A percentile compares a stretch with the other conserved stretches of the same genome.
Conservation (phyloP, 1,284 basidiomycete genomes). For the Rhizopogon hawkerae region DNA sequence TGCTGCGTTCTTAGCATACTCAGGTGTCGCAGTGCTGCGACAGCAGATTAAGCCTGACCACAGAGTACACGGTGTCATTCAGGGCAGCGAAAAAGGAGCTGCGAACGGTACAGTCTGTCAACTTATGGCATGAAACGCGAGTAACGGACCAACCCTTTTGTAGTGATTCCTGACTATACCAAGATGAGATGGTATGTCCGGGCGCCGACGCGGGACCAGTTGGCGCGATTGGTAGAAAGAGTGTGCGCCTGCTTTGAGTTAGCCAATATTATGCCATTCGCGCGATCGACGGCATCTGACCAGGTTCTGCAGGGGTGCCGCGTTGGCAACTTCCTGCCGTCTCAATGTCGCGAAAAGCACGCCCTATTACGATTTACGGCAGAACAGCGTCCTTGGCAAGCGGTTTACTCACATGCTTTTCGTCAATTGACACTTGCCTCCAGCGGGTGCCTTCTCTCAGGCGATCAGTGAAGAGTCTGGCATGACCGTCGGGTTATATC, state of each 20-base stretch:
- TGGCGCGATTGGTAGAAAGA: constrained; percentile 41
- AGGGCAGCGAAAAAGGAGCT: constrained; percentile 47
- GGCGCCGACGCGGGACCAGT: constrained; percentile 50
- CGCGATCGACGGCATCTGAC: constrained; percentile 5
- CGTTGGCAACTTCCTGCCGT: constrained; percentile 60
- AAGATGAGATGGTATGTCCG: constrained; percentile 61
- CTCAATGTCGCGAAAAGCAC: constrained; percentile 37
- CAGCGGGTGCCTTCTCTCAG: constrained; percentile 41
- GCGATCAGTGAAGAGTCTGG: constrained; percentile 35
- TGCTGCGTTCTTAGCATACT: constrained; percentile 76
- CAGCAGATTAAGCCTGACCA: constrained; percentile 65
- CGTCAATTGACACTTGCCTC: neutral
- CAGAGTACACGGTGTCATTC: constrained; percentile 59
- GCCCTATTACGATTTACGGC: constrained; percentile 50
- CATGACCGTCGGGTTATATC: constrained; percentile 24
- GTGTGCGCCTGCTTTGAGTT: constrained; percentile 55
- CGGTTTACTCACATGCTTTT: constrained; percentile 6
- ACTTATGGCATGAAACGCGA: neutral
- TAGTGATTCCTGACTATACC: constrained; percentile 76
- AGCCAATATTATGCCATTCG: constrained; percentile 4
- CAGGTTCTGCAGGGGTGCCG: constrained; percentile 47
- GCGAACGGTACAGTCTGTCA: constrained; percentile 45
- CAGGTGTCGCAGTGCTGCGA: constrained; percentile 62
- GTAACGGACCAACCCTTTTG: constrained; percentile 1
- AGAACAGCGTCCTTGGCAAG: constrained; percentile 53